Evolutionary conservation across 78 protist genomes (phyloP).

Genomic region (Polysphondylium violaceum): DNA sequence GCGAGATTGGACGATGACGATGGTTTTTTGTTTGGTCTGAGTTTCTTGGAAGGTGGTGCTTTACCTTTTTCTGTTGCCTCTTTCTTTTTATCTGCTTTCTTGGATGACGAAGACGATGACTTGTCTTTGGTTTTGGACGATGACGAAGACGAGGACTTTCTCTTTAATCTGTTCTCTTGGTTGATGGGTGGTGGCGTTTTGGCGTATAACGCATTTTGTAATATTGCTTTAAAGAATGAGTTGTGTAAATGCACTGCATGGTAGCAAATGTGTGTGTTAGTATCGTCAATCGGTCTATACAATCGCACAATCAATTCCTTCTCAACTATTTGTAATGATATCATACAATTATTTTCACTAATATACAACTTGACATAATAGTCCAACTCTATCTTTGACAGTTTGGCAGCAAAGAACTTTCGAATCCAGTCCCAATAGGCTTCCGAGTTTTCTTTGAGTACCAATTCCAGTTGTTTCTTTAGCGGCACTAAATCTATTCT

Average conservation of each 20-base stretch:
- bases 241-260: constrained; percentile 43
- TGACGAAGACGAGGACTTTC: background rate
- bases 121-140: background rate
- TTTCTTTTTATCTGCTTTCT: background rate
- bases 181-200: constrained; percentile 42
- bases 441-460: constrained; percentile 38
- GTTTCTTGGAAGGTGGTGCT: background rate
- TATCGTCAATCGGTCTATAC: background rate
- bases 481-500: constrained; percentile 52
- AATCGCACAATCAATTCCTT: background rate
- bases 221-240: constrained; percentile 50
- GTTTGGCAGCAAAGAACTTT: constrained; percentile 30
- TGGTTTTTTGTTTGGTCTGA: background rate
- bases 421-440: constrained; percentile 50
- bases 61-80: background rate
- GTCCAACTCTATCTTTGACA: constrained; percentile 53
- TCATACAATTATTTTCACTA: constrained; percentile 36
- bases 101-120: background rate
- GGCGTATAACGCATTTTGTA: constrained; percentile 50
- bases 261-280: background rate
- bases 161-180: constrained; percentile 1
- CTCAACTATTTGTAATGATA: background rate
- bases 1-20: background rate
- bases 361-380: constrained; percentile 30
- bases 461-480: constrained; percentile 36